phyloP scores from a whole-genome alignment of 2,329 filamentous ascomycete genomes.

The Venturia nashicola region DNA sequence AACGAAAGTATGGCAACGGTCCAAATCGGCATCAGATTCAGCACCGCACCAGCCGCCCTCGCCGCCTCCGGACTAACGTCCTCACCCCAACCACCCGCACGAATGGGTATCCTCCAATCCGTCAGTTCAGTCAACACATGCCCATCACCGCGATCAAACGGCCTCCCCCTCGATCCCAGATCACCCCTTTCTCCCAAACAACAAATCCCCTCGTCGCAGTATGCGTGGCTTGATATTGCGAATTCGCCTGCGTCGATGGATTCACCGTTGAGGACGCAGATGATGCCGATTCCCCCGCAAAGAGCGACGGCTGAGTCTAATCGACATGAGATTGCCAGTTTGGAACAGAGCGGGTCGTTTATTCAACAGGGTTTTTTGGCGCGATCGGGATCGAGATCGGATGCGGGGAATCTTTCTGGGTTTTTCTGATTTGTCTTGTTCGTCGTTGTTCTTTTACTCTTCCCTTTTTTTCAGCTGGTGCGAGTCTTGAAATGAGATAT shows the following conservation, averaged over 20 bases:
- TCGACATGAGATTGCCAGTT: not conserved
- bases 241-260: not conserved
- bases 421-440: not conserved
- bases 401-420: not conserved
- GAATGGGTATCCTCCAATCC: not conserved
- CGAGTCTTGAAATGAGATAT: too few relatives aligned
- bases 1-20: slow-evolving; percentile 55
- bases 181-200: not conserved
- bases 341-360: not conserved
- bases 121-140: not conserved
- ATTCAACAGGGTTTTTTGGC: not conserved
- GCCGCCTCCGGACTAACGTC: not conserved
- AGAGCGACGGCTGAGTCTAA: not conserved
- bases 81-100: not conserved
- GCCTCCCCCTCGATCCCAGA: not conserved
- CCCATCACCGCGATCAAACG: not conserved
- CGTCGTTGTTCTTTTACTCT: too few relatives aligned
- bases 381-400: not conserved
- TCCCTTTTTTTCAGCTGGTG: too few relatives aligned
- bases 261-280: not conserved
- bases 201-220: not conserved
- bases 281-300: not conserved
- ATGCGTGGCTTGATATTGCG: slow-evolving; percentile 1
- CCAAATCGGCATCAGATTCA: slow-evolving; percentile 55
- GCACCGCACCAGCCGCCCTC: not conserved